phyloP scores from a whole-genome alignment of 2,329 filamentous ascomycete genomes.

The Hysterium pulicare region DNA sequence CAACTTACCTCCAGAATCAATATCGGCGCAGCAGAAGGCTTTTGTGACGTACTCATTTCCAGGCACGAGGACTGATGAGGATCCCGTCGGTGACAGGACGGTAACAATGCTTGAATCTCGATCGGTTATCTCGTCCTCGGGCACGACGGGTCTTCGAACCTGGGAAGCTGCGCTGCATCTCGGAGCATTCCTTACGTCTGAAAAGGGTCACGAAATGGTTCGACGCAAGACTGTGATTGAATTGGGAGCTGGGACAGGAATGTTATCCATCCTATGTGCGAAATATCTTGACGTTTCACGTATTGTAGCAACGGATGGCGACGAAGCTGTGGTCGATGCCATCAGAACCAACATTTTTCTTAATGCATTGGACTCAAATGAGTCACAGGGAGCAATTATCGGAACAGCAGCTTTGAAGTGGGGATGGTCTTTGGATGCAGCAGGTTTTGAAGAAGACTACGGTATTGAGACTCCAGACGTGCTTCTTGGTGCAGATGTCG shows the following conservation, averaged over 20 bases:
- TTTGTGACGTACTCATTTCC: conserved; percentile 67
- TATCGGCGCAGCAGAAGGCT: conserved; percentile 67
- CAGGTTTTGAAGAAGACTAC: conserved; percentile 55
- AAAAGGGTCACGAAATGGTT: conserved; percentile 47
- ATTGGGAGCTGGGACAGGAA: conserved; percentile 73
- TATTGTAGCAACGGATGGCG: conserved; percentile 70
- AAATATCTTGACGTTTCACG: conserved; percentile 59
- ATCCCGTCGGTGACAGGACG: conserved; percentile 19
- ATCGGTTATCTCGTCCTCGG: conserved; percentile 64
- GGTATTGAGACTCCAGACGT: conserved; percentile 53
- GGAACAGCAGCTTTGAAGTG: conserved; percentile 59
- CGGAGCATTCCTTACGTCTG: conserved; percentile 59
- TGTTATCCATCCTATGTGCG: conserved; percentile 70
- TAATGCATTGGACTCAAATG: conserved; percentile 58
- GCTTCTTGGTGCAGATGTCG: conserved; percentile 71
- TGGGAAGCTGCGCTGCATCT: conserved; percentile 79
- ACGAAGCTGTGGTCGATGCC: conserved; percentile 66
- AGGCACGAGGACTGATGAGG: conserved; percentile 15
- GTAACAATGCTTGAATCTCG: conserved; percentile 69
- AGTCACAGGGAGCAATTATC: conserved; percentile 30
- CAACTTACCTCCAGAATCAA: conserved; percentile 61
- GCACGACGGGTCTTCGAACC: conserved; percentile 73
- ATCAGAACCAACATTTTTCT: conserved; percentile 66
- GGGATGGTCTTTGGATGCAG: conserved; percentile 59
- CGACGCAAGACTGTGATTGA: conserved; percentile 62